Conservation (phyloP, 164 flowering plant genomes). For the Nelumbo lutea region DNA sequence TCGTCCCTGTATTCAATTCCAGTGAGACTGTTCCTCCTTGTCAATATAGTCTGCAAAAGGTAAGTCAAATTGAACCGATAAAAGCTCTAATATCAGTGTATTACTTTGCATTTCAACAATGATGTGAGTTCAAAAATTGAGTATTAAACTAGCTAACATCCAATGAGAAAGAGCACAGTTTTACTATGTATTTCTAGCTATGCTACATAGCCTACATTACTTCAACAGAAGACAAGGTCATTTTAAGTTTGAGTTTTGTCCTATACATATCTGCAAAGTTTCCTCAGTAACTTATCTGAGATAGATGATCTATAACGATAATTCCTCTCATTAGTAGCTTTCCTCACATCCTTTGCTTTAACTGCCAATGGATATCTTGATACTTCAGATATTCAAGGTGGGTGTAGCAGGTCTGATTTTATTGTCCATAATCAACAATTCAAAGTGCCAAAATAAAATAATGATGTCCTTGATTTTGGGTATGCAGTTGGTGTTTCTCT, state of each 20-base stretch:
- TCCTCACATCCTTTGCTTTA: not conserved
- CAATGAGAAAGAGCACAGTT: not conserved
- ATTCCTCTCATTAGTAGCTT: no score
- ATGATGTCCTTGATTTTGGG: not conserved
- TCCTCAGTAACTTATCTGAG: no score
- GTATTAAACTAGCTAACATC: not conserved
- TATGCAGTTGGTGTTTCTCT: no score
- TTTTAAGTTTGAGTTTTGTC: not conserved
- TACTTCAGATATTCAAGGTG: not conserved
- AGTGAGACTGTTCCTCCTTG: constrained; percentile 75
- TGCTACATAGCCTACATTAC: not conserved
- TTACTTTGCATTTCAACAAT: not conserved
- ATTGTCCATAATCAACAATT: not conserved
- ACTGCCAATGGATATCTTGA: not conserved
- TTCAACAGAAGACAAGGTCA: not conserved
- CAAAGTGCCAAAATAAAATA: not conserved
- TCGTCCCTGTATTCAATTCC: constrained; percentile 86
- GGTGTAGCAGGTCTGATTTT: not conserved
- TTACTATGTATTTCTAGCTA: not conserved
- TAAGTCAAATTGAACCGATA: not conserved
- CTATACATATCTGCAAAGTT: no score
- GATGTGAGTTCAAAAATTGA: not conserved
- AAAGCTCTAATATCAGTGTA: not conserved
- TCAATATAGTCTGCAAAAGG: constrained; percentile 60
- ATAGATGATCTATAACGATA: not conserved